Evolutionary conservation across 768 basidiomycete genomes (phyloP).

Genomic region (Hirschioporus abietinus): DNA sequence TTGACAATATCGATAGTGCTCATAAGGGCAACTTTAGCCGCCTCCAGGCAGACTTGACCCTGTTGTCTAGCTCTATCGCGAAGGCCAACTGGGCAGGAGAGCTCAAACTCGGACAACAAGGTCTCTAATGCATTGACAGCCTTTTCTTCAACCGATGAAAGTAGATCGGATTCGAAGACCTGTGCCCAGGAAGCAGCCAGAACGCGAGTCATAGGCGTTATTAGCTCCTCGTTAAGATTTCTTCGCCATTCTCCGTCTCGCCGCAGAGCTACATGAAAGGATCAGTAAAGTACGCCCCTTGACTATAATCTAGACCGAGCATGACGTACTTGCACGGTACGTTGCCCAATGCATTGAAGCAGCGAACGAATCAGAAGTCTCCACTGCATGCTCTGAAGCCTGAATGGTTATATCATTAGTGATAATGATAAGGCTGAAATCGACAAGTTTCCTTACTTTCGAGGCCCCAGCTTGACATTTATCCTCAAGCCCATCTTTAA

Average conservation of each 20-base stretch:
- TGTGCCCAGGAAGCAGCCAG: conserved; percentile 55
- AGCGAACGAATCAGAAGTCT: conserved; percentile 45
- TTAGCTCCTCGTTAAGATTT: conserved; percentile 57
- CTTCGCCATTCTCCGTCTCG: conserved; percentile 50
- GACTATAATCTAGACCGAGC: neutral
- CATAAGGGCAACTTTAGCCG: conserved; percentile 43
- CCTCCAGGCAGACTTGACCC: conserved; percentile 45
- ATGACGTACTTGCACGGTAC: conserved; percentile 48
- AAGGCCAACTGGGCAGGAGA: conserved; percentile 44
- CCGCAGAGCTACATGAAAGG: conserved; percentile 34
- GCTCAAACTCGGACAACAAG: conserved; percentile 47
- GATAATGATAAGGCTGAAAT: neutral
- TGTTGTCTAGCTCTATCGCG: conserved; percentile 48
- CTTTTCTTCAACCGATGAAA: conserved; percentile 39
- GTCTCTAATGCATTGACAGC: conserved; percentile 33
- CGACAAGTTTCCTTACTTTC: conserved; percentile 30
- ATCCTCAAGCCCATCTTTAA: conserved; percentile 53
- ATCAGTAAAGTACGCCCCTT: neutral
- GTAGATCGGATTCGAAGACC: conserved; percentile 57
- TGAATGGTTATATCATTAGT: conserved; percentile 6
- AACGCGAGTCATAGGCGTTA: conserved; percentile 51
- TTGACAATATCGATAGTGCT: conserved; percentile 44
- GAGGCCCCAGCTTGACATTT: conserved; percentile 48
- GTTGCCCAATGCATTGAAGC: conserved; percentile 55
- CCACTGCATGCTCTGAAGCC: conserved; percentile 40